These are phyloP conservation scores for Cyamopsis tetragonoloba DNA, from an alignment of 306 rosid genomes.

Conservation along the genomic window DNA sequence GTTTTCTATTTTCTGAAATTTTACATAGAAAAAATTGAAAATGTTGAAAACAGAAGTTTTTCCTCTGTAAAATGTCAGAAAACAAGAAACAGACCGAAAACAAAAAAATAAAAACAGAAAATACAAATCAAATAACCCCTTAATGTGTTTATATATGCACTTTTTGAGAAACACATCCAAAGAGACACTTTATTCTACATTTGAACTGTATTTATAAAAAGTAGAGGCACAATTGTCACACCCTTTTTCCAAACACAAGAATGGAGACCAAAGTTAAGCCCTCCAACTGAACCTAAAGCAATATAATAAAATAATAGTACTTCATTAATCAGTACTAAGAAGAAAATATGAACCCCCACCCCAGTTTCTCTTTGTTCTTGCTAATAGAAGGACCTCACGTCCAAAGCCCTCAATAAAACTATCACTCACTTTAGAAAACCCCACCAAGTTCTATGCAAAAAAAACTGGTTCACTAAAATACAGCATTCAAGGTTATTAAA, in stretches of 20 bases:
- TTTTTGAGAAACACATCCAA: too few relatives aligned
- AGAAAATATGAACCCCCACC: conserved; percentile 3
- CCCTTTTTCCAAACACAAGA: neutral
- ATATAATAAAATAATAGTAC: neutral
- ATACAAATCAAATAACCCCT: too few relatives aligned
- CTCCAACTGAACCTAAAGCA: conserved; percentile 1
- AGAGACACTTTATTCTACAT: neutral
- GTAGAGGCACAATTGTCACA: neutral
- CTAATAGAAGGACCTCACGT: neutral
- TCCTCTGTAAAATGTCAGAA: too few relatives aligned
- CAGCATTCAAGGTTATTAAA: conserved; percentile 9
- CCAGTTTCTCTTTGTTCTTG: neutral
- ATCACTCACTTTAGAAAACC: conserved; percentile 5
- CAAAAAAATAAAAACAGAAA: too few relatives aligned
- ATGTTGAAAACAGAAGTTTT: too few relatives aligned
- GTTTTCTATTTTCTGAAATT: too few relatives aligned
- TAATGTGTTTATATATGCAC: too few relatives aligned
- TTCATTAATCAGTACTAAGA: neutral
- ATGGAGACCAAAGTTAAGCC: conserved; percentile 6
- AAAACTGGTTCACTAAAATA: conserved; percentile 20
- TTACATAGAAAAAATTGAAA: too few relatives aligned
- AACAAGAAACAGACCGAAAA: too few relatives aligned
- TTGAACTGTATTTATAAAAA: neutral
- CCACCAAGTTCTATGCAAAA: neutral
- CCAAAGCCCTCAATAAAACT: neutral